Evolutionary conservation across 306 rosid genomes (phyloP).

Genomic region (Prunus mongolica): DNA sequence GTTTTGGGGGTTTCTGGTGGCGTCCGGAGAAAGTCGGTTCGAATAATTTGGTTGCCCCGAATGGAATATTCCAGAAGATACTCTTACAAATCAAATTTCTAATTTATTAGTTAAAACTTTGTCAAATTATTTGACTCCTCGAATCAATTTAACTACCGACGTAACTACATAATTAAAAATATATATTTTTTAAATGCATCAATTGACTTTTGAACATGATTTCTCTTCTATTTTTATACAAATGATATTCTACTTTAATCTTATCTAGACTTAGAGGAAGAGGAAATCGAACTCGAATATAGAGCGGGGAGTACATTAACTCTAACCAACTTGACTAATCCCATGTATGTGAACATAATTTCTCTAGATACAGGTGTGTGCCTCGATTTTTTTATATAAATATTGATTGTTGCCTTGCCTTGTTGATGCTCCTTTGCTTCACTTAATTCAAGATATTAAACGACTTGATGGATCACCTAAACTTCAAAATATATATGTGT

Average conservation of each 20-base stretch:
- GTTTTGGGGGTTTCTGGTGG: neutral
- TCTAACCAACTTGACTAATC: too few relatives aligned
- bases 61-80: slow-evolving; percentile 2
- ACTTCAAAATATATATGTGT: neutral
- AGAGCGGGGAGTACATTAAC: rapidly evolving
- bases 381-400: too few relatives aligned
- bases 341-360: rapidly evolving
- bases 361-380: neutral
- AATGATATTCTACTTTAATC: too few relatives aligned
- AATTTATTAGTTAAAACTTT: neutral
- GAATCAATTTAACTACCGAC: too few relatives aligned
- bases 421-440: neutral
- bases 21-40: neutral
- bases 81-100: neutral
- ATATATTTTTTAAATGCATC: too few relatives aligned
- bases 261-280: too few relatives aligned
- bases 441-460: neutral
- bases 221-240: too few relatives aligned
- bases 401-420: neutral
- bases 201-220: too few relatives aligned
- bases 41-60: neutral
- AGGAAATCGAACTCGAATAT: rapidly evolving
- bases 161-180: too few relatives aligned
- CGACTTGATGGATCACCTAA: too few relatives aligned
- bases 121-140: too few relatives aligned